Evolutionary conservation across 164 flowering plant genomes (phyloP).

Genomic region (Chimonanthus salicifolius): DNA sequence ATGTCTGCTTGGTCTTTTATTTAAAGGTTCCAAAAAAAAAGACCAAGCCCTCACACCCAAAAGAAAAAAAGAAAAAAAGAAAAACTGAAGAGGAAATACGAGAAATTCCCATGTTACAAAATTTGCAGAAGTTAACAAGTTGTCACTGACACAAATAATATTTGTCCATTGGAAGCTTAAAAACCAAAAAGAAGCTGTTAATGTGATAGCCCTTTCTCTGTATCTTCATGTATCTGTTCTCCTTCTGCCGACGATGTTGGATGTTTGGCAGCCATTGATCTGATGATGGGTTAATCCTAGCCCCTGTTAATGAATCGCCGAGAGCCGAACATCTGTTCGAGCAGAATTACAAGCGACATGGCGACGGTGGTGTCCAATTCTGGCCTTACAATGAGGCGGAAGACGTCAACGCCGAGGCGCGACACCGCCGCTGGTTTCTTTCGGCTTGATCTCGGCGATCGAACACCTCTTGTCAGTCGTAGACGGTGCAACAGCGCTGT

Average conservation of each 20-base stretch:
- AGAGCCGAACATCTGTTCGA: conserved; percentile 75
- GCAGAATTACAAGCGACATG: conserved; percentile 70
- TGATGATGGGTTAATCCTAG: not conserved
- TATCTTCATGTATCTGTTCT: not conserved
- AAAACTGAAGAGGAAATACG: not conserved
- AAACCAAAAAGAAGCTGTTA: not conserved
- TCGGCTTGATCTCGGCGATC: conserved; percentile 59
- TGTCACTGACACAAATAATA: not conserved
- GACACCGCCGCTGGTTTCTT: conserved; percentile 55
- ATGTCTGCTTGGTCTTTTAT: conserved; percentile 3
- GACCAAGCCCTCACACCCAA: conserved; percentile 3
- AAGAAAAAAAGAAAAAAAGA: not conserved
- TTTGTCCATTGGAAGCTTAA: not conserved
- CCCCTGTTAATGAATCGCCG: not conserved
- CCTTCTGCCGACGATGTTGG: not conserved
- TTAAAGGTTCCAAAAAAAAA: not conserved
- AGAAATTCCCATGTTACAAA: not conserved
- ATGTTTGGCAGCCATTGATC: not conserved
- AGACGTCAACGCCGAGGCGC: conserved; percentile 62
- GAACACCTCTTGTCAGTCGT: conserved; percentile 38
- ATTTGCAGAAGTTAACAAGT: not conserved
- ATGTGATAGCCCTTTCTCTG: not conserved
- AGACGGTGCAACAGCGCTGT: conserved; percentile 51
- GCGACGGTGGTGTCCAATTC: conserved; percentile 46
- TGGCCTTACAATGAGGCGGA: conserved; percentile 53